phyloP scores from a whole-genome alignment of 2,329 filamentous ascomycete species.

The Chaetomiaceae sp. region DNA sequence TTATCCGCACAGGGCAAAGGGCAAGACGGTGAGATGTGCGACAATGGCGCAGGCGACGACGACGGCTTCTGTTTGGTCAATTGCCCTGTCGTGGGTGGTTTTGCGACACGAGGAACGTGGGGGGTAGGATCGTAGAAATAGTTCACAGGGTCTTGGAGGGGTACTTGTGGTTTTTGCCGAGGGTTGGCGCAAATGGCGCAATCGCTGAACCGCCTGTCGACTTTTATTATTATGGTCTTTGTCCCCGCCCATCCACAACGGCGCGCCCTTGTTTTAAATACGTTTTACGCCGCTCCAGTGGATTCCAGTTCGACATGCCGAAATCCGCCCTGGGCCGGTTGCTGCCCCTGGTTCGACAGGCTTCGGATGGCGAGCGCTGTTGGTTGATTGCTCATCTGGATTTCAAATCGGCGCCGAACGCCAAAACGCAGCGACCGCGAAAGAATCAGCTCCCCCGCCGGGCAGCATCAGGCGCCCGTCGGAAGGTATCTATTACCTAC shows the following conservation, averaged over 20 bases:
- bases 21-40: too few species aligned
- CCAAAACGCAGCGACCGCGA: not conserved
- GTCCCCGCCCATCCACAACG: slow-evolving; percentile 9
- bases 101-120: slow-evolving; percentile 13
- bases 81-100: slow-evolving; percentile 1
- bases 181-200: slow-evolving; percentile 18
- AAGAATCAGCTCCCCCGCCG: not conserved
- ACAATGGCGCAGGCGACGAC: not conserved
- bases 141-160: not conserved
- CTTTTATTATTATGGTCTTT: slow-evolving; percentile 1
- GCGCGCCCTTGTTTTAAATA: slow-evolving; percentile 20
- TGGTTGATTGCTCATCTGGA: slow-evolving; percentile 17
- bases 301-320: slow-evolving; percentile 8
- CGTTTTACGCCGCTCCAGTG: not conserved
- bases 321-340: not conserved
- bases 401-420: slow-evolving; percentile 14
- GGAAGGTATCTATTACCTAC: slow-evolving; percentile 9
- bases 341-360: slow-evolving; percentile 4
- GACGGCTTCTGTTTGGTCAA: slow-evolving; percentile 19
- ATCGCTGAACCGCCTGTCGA: not conserved
- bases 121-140: slow-evolving; percentile 10
- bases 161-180: slow-evolving; percentile 18
- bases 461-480: not conserved
- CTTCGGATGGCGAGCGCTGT: slow-evolving; percentile 10
- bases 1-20: too few species aligned